Conservation (phyloP, 2,329 filamentous ascomycete species). For the Trichoderma semiorbis region DNA sequence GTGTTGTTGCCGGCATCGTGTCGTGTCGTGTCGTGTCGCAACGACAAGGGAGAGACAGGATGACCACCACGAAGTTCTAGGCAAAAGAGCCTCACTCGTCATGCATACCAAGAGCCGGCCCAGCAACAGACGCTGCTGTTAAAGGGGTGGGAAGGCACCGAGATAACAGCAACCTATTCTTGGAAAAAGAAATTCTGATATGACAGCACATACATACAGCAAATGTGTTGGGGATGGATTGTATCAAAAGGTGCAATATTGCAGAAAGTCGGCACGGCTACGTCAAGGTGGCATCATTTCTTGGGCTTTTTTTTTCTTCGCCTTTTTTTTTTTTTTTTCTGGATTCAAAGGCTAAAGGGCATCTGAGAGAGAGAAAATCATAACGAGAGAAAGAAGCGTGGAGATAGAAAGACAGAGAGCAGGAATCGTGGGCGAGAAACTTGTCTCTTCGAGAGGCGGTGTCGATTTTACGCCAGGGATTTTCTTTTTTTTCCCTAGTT, state of each 20-base stretch:
- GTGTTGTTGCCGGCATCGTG: neutral
- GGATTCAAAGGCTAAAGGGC: neutral
- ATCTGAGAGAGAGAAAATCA: neutral
- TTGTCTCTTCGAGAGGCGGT: constrained; percentile 7
- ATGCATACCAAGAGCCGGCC: neutral
- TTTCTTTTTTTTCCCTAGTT: neutral
- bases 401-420: neutral
- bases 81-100: neutral
- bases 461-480: neutral
- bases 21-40: neutral
- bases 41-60: neutral
- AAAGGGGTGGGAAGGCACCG: neutral
- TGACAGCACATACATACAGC: constrained; percentile 12
- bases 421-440: neutral
- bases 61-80: neutral
- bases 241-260: neutral
- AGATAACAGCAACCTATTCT: constrained; percentile 1
- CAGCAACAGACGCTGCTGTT: neutral
- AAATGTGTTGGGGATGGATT: constrained; percentile 4
- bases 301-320: neutral
- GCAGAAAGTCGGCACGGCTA: neutral
- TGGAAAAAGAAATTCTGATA: neutral
- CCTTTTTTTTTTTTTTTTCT: neutral
- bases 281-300: constrained; percentile 17
- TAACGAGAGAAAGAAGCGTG: neutral